These are phyloP conservation scores for Rubroshorea leprosula DNA, from an alignment of 345 rosid genomes.

Conservation along the genomic window DNA sequence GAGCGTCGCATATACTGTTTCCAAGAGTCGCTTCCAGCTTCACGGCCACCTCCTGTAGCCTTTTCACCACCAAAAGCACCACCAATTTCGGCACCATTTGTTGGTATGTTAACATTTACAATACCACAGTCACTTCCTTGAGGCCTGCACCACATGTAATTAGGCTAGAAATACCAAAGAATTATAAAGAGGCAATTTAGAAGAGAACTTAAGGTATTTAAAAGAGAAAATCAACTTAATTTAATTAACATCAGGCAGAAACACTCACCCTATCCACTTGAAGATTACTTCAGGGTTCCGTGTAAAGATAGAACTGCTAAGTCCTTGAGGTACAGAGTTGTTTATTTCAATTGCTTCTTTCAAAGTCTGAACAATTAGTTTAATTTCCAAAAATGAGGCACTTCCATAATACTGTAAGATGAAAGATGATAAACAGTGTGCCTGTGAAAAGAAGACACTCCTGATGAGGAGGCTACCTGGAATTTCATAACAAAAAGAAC, in stretches of 20 bases:
- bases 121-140: slow-evolving; percentile 93
- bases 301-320: slow-evolving; percentile 91
- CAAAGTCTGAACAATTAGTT: slow-evolving; percentile 45
- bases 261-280: slow-evolving; percentile 80
- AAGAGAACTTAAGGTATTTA: too few species aligned
- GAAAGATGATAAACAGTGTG: not conserved
- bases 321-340: slow-evolving; percentile 94
- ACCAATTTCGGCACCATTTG: slow-evolving; percentile 98
- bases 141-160: slow-evolving; percentile 43
- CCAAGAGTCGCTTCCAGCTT: slow-evolving; percentile 99
- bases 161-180: not conserved
- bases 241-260: not conserved
- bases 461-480: slow-evolving; percentile 41
- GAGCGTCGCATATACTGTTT: slow-evolving; percentile 98
- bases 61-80: slow-evolving; percentile 98
- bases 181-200: not conserved
- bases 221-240: too few species aligned
- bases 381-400: slow-evolving; percentile 5
- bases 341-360: slow-evolving; percentile 84
- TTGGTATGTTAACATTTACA: slow-evolving; percentile 91
- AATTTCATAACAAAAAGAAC: slow-evolving; percentile 84
- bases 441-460: not conserved
- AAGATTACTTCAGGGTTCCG: slow-evolving; percentile 68
- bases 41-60: slow-evolving; percentile 96
- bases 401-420: not conserved